These are phyloP conservation scores for Oryza officinalis DNA, from an alignment of 176 grass and related monocot genomes.

Conservation along the genomic window DNA sequence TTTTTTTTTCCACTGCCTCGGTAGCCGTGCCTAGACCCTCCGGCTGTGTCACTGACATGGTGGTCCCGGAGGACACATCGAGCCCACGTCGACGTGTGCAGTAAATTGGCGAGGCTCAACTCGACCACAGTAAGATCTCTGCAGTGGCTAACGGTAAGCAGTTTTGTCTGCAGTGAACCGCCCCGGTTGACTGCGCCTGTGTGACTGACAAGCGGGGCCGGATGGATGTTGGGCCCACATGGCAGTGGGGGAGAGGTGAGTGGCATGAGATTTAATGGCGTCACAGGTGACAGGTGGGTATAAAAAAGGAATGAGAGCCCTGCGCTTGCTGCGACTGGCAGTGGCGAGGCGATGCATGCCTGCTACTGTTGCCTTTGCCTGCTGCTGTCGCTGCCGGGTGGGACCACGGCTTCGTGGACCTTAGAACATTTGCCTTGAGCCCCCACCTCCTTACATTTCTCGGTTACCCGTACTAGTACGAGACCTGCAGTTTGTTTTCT, in stretches of 20 bases:
- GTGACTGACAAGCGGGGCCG: background rate
- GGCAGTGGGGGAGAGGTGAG: background rate
- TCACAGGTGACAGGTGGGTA: conserved; percentile 39
- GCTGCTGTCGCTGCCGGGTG: conserved; percentile 13
- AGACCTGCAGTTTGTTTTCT: background rate
- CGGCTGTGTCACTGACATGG: conserved; percentile 12
- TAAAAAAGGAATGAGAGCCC: conserved; percentile 36
- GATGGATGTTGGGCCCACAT: rapidly evolving
- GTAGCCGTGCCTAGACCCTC: background rate
- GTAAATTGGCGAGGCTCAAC: conserved; percentile 5
- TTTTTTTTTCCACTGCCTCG: background rate
- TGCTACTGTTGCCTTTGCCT: background rate
- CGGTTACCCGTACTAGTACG: background rate
- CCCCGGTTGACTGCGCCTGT: rapidly evolving
- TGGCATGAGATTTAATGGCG: conserved; percentile 10
- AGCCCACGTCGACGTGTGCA: background rate
- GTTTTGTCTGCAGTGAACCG: conserved; percentile 41
- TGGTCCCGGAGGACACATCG: background rate
- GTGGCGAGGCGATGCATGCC: conserved; percentile 20
- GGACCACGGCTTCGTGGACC: conserved; percentile 39
- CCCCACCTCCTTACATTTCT: conserved; percentile 2
- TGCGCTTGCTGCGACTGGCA: conserved; percentile 20
- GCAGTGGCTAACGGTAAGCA: background rate
- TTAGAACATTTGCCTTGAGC: background rate
- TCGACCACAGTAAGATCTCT: conserved; percentile 1